Conservation (phyloP, 176 grass and related monocot species). For the Echinochloa phyllopogon region DNA sequence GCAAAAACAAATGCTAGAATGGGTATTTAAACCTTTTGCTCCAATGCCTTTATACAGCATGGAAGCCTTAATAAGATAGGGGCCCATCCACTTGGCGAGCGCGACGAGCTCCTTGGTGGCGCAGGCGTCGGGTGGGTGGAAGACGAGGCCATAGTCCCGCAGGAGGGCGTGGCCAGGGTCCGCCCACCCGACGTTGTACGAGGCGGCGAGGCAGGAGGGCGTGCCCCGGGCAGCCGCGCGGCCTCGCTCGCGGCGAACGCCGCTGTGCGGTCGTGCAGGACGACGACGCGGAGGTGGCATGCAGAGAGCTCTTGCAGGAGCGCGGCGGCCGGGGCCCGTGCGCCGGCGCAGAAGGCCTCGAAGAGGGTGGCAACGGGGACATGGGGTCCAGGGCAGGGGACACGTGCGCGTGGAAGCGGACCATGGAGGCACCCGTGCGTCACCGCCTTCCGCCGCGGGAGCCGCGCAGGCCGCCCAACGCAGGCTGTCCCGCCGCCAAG, state of each 20-base stretch:
- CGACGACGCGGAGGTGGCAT: conserved; percentile 48
- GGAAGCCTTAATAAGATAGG: too few species aligned
- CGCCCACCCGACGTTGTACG: conserved; percentile 42
- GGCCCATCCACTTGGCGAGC: conserved; percentile 18
- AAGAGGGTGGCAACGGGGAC: conserved; percentile 57
- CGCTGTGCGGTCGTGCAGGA: conserved; percentile 60
- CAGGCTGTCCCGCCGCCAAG: too few species aligned
- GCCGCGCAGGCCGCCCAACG: too few species aligned
- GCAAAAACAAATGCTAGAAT: too few species aligned
- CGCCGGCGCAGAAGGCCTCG: conserved; percentile 48
- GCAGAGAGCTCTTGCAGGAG: conserved; percentile 47
- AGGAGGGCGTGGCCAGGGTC: conserved; percentile 37
- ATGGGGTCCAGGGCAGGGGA: conserved; percentile 45
- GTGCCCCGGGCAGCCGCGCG: conserved; percentile 47
- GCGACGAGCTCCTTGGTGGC: conserved; percentile 44
- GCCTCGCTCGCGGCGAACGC: conserved; percentile 63
- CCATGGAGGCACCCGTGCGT: too few species aligned
- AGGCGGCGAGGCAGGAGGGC: conserved; percentile 56
- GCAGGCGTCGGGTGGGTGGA: conserved; percentile 45
- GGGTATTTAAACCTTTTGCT: too few species aligned
- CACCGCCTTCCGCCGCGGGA: too few species aligned
- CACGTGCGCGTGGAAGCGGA: conserved; percentile 57
- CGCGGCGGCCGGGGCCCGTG: conserved; percentile 28
- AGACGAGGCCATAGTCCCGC: conserved; percentile 31
- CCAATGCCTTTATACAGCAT: too few species aligned